Evolutionary conservation across 2,329 filamentous ascomycete genomes (phyloP), one percentile per base, ranked within the genome.

Genomic region (Lizonia empirigonia): DNA sequence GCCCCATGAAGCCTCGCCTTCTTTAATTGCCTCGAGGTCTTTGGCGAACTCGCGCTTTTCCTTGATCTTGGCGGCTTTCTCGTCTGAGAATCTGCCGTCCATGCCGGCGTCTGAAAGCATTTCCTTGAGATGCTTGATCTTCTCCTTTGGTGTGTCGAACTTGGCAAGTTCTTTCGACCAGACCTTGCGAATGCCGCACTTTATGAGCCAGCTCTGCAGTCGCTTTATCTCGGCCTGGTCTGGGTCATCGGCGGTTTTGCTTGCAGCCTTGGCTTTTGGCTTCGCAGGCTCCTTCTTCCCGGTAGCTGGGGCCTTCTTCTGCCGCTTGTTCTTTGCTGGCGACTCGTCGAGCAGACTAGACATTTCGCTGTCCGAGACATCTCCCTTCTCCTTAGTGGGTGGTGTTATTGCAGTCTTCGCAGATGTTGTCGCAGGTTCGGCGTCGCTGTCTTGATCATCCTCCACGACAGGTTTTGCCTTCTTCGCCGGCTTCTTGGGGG

Each of bases 181-280:
- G 55, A 97, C 83, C 70, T 97, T 97, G 44, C 91, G 88, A 47
- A 97, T 85, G 23, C 93, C 93, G 66, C 93, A 99, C 74, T 97
- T 96, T 36, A 87, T 76, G 6, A 99, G 82, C 73, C 93, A 91
- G 7, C 85, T 84, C 75, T 97, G 93, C 3, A 97, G 79, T 39
- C 86, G 88, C 73, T 96, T 97, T 69, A 97, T 88, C 70, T 96
- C 89, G 3, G 83, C 85, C 52, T 90, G 85, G 53, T 91, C 83
- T 0, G 87, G 83, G 15, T 85, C 78, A 2, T 76, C 60, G 7
- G 67, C 56, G 6, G 57, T 42, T 27, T 80, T 74, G 23, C 73
- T 67, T 7, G 78, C 65, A n/a, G 76, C 44, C 34, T 68, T 75
- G 18, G 67, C 64, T 51, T 80, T 79, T 15, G 73, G 16, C 53